Evolutionary conservation across 2,329 filamentous ascomycete genomes (phyloP).

Genomic region (Pseudodiploospora longispora): DNA sequence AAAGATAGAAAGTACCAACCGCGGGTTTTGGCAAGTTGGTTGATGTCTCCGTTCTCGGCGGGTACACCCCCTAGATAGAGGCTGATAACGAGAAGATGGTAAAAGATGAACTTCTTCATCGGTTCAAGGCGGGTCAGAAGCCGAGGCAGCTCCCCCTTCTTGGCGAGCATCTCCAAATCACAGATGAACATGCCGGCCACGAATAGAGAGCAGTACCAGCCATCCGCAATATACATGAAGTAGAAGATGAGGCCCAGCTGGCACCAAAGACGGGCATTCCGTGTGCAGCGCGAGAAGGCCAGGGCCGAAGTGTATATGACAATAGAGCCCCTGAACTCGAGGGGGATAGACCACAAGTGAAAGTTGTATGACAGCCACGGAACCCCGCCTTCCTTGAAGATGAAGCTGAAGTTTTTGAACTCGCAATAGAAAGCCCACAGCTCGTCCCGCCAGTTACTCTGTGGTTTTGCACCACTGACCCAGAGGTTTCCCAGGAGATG

Average conservation of each 20-base stretch:
- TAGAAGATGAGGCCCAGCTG: constrained; percentile 49
- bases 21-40: constrained; percentile 42
- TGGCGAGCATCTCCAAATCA: constrained; percentile 51
- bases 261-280: constrained; percentile 46
- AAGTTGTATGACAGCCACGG: constrained; percentile 45
- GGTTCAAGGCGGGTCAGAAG: constrained; percentile 38
- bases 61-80: constrained; percentile 56
- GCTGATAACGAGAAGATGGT: constrained; percentile 41
- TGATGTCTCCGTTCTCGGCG: constrained; percentile 37
- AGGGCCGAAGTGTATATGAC: constrained; percentile 50
- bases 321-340: constrained; percentile 57
- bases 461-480: constrained; percentile 27
- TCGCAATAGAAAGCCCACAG: constrained; percentile 44
- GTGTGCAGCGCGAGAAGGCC: constrained; percentile 48
- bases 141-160: constrained; percentile 39
- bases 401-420: constrained; percentile 61
- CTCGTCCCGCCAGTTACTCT: constrained; percentile 38
- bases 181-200: constrained; percentile 52
- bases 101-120: constrained; percentile 43
- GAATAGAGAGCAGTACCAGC: constrained; percentile 54
- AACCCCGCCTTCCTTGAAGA: constrained; percentile 50
- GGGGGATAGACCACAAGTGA: constrained; percentile 56
- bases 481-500: constrained; percentile 42
- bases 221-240: constrained; percentile 61
- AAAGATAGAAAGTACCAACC: constrained; percentile 55